These are phyloP conservation scores for Salvia hispanica DNA, from an alignment of 257 asterid genomes.

Conservation along the genomic window DNA sequence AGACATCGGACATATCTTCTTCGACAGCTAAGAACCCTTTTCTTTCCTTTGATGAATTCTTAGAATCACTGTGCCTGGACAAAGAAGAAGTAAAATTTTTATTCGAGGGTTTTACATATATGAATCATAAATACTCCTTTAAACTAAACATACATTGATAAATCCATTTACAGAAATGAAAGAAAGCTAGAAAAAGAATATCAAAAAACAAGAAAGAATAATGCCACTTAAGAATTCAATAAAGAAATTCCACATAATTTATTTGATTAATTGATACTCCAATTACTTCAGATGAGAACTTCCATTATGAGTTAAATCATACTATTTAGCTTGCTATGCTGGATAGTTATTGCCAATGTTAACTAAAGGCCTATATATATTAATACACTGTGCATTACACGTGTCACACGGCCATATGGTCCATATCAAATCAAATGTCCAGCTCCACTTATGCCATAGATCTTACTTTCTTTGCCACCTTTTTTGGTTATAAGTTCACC, in stretches of 20 bases:
- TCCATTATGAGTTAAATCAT: not conserved
- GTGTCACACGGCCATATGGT: constrained; percentile 13
- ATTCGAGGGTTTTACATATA: not conserved
- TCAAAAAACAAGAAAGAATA: not conserved
- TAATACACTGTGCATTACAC: constrained; percentile 9
- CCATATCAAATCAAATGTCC: constrained; percentile 18
- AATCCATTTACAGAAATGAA: not conserved
- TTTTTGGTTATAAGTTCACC: constrained; percentile 5
- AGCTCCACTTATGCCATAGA: constrained; percentile 7
- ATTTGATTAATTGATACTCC: not conserved
- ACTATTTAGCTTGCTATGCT: not conserved
- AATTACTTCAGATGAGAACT: not conserved
- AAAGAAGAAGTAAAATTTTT: constrained; percentile 14
- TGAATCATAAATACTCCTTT: not conserved
- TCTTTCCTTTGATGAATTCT: constrained; percentile 55
- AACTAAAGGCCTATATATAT: not conserved
- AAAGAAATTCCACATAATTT: not conserved
- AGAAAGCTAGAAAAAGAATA: not conserved
- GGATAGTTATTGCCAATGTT: not conserved
- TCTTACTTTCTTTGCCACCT: constrained; percentile 21
- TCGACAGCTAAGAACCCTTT: constrained; percentile 58
- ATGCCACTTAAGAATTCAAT: not conserved
- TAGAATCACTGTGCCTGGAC: constrained; percentile 86
- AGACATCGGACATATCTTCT: constrained; percentile 91
- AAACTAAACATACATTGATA: not conserved